Percentiles rank a stretch among this genome's conserved stretches.
phyloP scores from a whole-genome alignment of 805 yeast genomes.

The Brettanomyces custersianus region DNA sequence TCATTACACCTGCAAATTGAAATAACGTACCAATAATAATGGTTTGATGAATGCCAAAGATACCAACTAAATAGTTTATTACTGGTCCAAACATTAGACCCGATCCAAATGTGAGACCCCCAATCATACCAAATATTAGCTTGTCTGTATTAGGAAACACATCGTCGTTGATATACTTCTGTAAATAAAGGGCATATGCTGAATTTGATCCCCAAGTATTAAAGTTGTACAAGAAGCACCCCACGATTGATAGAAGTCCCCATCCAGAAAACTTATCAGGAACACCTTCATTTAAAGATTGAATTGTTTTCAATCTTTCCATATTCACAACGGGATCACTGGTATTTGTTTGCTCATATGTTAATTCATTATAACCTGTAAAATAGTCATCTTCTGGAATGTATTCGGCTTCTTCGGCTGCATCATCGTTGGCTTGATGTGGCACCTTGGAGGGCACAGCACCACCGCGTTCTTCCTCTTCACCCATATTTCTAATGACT shows the following conservation, averaged over 20 bases:
- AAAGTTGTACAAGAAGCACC: conserved; percentile 42
- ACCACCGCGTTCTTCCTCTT: too few relatives aligned
- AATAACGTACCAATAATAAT: conserved; percentile 38
- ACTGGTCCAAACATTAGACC: conserved; percentile 44
- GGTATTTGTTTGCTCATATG: conserved; percentile 2
- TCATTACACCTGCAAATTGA: conserved; percentile 45
- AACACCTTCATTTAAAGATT: conserved; percentile 13
- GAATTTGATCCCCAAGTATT: conserved; percentile 70
- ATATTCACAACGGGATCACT: conserved; percentile 2
- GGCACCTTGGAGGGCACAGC: too few relatives aligned
- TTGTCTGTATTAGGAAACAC: conserved; percentile 46
- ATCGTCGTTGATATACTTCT: conserved; percentile 42
- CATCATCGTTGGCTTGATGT: too few relatives aligned
- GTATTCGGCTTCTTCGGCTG: too few relatives aligned
- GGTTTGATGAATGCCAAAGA: conserved; percentile 31
- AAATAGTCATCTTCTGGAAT: background rate
- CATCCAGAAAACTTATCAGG: conserved; percentile 69
- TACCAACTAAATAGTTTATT: conserved; percentile 38
- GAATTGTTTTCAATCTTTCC: conserved; percentile 4
- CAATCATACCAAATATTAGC: conserved; percentile 56
- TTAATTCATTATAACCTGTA: background rate
- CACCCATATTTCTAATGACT: too few relatives aligned
- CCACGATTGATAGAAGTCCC: conserved; percentile 39
- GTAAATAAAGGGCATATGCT: conserved; percentile 56
- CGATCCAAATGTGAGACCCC: conserved; percentile 56